Evolutionary conservation across 2,329 filamentous ascomycete genomes (phyloP).

Genomic region (Fusarium camptoceras): DNA sequence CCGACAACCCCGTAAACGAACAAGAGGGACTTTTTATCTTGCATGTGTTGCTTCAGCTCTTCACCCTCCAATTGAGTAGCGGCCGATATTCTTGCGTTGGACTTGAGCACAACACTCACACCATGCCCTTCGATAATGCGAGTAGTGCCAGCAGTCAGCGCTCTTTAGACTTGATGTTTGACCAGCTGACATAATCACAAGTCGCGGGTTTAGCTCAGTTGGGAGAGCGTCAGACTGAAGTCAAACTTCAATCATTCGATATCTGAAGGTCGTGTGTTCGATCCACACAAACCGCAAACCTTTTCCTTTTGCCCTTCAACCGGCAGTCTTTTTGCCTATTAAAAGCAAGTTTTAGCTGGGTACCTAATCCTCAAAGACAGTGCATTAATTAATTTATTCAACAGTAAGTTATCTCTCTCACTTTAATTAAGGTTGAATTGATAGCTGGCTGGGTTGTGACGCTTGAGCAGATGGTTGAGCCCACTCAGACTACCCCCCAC

Average conservation of each 20-base stretch:
- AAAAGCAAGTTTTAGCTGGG: too few relatives aligned
- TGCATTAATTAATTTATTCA: too few relatives aligned
- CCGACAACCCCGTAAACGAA: fast-evolving
- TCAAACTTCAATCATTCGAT: slow-evolving; percentile 19
- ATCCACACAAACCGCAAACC: slow-evolving; percentile 32
- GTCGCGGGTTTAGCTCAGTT: slow-evolving; percentile 35
- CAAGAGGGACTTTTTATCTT: fast-evolving
- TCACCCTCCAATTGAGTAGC: fast-evolving
- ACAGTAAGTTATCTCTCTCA: too few relatives aligned
- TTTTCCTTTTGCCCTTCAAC: not conserved
- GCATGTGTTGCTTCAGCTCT: fast-evolving
- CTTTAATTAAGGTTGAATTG: too few relatives aligned
- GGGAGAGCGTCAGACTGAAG: slow-evolving; percentile 38
- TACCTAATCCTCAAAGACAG: too few relatives aligned
- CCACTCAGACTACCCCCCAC: too few relatives aligned
- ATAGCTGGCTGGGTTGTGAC: too few relatives aligned
- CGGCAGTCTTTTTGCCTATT: too few relatives aligned
- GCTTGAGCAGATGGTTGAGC: too few relatives aligned
- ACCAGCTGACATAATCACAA: not conserved
- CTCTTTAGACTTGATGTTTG: fast-evolving
- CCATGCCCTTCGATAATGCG: not conserved
- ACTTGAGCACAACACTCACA: fast-evolving
- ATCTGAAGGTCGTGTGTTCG: slow-evolving; percentile 37
- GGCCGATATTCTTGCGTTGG: not conserved
- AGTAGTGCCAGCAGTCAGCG: fast-evolving